Percentiles rank a stretch among this genome's conserved stretches.
These are phyloP conservation scores for Fusarium ambrosium DNA, from an alignment of 2,329 filamentous ascomycete species.

Conservation along the genomic window DNA sequence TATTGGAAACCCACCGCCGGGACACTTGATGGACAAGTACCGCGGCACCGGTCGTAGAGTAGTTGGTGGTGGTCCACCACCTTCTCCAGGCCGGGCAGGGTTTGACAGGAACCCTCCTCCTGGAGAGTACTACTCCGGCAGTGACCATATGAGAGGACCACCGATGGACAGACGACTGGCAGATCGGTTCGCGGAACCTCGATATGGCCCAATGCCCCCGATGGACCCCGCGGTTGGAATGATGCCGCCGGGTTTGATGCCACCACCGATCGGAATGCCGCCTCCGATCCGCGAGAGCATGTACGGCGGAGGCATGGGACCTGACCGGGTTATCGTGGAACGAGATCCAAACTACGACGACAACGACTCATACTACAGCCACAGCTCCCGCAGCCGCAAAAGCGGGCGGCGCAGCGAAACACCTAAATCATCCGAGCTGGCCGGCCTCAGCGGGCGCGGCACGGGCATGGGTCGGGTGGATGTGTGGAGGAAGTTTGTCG, in stretches of 20 bases:
- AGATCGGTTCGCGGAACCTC: slow-evolving; percentile 63
- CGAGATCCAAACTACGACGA: slow-evolving; percentile 51
- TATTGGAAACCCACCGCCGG: slow-evolving; percentile 65
- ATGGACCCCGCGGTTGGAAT: slow-evolving; percentile 40
- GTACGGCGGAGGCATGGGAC: slow-evolving; percentile 29
- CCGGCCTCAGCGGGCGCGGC: slow-evolving; percentile 61
- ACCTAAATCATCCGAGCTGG: slow-evolving; percentile 60
- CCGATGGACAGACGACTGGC: slow-evolving; percentile 66
- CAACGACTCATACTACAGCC: slow-evolving; percentile 48
- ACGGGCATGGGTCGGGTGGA: slow-evolving; percentile 62
- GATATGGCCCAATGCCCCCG: slow-evolving; percentile 45
- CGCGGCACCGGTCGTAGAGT: slow-evolving; percentile 51
- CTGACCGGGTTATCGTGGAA: slow-evolving; percentile 48
- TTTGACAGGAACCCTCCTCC: slow-evolving; percentile 45
- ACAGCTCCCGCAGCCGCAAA: slow-evolving; percentile 47
- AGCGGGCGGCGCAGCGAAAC: slow-evolving; percentile 44
- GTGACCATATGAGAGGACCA: slow-evolving; percentile 58
- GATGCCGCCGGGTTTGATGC: slow-evolving; percentile 41
- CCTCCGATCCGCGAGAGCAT: slow-evolving; percentile 41
- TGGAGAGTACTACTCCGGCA: slow-evolving; percentile 59
- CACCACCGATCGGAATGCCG: slow-evolving; percentile 53
- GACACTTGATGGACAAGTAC: slow-evolving; percentile 73
- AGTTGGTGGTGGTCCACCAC: slow-evolving; percentile 30
- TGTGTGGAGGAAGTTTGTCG: slow-evolving; percentile 64
- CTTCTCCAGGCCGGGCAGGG: slow-evolving; percentile 42